phyloP scores from a whole-genome alignment of 805 yeast species.

The Pichia sporocuriosa region DNA sequence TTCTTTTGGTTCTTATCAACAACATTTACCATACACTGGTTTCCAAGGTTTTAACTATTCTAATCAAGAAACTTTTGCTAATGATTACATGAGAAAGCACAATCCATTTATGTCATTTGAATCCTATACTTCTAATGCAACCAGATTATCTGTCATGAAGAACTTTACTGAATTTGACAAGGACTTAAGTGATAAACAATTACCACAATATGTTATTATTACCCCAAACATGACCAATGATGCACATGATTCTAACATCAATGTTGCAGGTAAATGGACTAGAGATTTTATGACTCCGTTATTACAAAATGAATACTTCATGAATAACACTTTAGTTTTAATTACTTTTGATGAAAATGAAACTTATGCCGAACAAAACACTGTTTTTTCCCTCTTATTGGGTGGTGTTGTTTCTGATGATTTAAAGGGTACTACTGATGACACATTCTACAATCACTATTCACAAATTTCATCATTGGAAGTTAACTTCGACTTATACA shows the following conservation, averaged over 20 bases:
- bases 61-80: slow-evolving; percentile 36
- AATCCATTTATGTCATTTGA: slow-evolving; percentile 42
- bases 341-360: slow-evolving; percentile 47
- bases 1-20: slow-evolving; percentile 50
- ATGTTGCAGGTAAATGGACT: slow-evolving; percentile 41
- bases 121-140: slow-evolving; percentile 30
- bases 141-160: slow-evolving; percentile 39
- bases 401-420: slow-evolving; percentile 41
- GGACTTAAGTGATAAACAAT: slow-evolving; percentile 33
- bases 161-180: slow-evolving; percentile 38
- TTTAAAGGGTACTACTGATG: slow-evolving; percentile 38
- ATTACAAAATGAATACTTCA: slow-evolving; percentile 40
- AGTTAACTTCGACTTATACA: slow-evolving; percentile 44
- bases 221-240: slow-evolving; percentile 51
- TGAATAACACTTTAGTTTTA: slow-evolving; percentile 37
- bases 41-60: slow-evolving; percentile 41
- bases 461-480: slow-evolving; percentile 42
- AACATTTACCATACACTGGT: slow-evolving; percentile 47
- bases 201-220: slow-evolving; percentile 48
- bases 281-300: slow-evolving; percentile 38
- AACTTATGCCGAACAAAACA: slow-evolving; percentile 37
- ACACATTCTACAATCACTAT: slow-evolving; percentile 47
- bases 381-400: slow-evolving; percentile 38
- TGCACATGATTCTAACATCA: slow-evolving; percentile 44
- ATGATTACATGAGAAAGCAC: slow-evolving; percentile 47